Percentiles rank a stretch among this genome's conserved stretches.
Evolutionary conservation across 2,329 filamentous ascomycete genomes (phyloP).

Genomic region (Colletotrichum siamense): DNA sequence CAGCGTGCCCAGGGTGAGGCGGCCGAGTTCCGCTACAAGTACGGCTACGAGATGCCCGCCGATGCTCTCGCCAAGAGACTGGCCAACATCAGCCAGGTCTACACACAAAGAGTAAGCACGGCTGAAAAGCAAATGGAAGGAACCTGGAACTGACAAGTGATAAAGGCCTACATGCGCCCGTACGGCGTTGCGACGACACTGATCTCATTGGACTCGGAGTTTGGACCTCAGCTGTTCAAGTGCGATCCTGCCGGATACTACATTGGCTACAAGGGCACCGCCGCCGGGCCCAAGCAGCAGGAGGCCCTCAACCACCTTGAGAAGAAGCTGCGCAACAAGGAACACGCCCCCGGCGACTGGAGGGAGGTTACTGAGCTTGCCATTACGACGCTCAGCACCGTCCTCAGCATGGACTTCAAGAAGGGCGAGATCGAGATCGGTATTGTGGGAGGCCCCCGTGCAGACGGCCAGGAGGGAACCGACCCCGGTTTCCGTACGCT

Average conservation of each 20-base stretch:
- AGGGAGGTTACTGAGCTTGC: constrained; percentile 97
- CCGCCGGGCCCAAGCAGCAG: constrained; percentile 96
- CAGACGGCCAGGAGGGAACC: constrained; percentile 83
- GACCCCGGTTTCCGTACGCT: constrained; percentile 83
- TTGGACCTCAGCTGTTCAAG: constrained; percentile 95
- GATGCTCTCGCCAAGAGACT: constrained; percentile 95
- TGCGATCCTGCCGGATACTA: constrained; percentile 98
- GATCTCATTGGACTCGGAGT: constrained; percentile 91
- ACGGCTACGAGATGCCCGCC: constrained; percentile 98
- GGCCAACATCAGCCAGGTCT: constrained; percentile 99
- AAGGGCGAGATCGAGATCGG: constrained; percentile 98
- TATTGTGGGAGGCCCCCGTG: constrained; percentile 87
- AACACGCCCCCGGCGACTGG: constrained; percentile 89
- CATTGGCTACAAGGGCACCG: constrained; percentile 97
- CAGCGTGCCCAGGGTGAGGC: constrained; percentile 94
- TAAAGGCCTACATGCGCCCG: constrained; percentile 91
- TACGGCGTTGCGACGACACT: constrained; percentile 95
- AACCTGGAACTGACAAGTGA: constrained; percentile 24
- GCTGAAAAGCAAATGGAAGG: not conserved
- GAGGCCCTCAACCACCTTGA: constrained; percentile 98
- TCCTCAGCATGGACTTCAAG: constrained; percentile 99
- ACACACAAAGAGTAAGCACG: constrained; percentile 84
- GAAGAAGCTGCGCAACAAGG: constrained; percentile 99
- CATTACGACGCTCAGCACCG: constrained; percentile 93
- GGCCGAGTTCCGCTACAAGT: constrained; percentile 98